Evolutionary conservation across 2,329 filamentous ascomycete species (phyloP), one percentile per base, ranked within the genome.

Genomic region (Moelleriella libera): DNA sequence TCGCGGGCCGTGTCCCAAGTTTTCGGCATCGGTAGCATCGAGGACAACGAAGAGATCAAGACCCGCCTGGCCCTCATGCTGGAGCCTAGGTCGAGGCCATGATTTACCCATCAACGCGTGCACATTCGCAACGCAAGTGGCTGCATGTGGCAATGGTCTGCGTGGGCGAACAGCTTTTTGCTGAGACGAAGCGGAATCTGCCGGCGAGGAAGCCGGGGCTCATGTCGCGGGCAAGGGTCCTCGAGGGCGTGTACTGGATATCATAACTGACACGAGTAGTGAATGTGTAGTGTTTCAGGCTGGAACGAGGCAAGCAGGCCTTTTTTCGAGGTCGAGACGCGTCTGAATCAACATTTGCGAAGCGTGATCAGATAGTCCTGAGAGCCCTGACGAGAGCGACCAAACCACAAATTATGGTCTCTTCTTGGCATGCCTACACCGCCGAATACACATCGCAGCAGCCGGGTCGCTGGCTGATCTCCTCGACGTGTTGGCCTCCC

Each of bases 181-280:
- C 66, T 1, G 66, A 69, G 55, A 56, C 69, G 56, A 53, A 69
- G 8, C 67, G 95, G 42, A 85, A 94, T 67, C 61, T 95, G 43
- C 88, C 87, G 1, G 80, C 82, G 61, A 69, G 88, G 60, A 92
- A 90, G 64, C 89, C 89, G 3, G 75, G 88, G 63, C 62, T 94
- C 53, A 72, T 94, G 3, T 21, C 21, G 21, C 21, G 21, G 21
- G 21, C 21, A 21, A 21, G 21, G 21, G 21, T 21, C 41, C 49
- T 68, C 8, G 56, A 41, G 40, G 12, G 34, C 34, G 5, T 12
- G 34, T 9, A 12, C 34, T 12, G 34, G 8, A 37, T 37, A 12
- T 37, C 8, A 5, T 37, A 2, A 37, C 8, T 12, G 34, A 12
- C 12, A 12, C 34, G 12, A 37, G 21, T 21, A 37, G 12, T 37